Evolutionary conservation across 371 early-diverging fungal genomes (phyloP).

Genomic region (Fennellomyces sp.): DNA sequence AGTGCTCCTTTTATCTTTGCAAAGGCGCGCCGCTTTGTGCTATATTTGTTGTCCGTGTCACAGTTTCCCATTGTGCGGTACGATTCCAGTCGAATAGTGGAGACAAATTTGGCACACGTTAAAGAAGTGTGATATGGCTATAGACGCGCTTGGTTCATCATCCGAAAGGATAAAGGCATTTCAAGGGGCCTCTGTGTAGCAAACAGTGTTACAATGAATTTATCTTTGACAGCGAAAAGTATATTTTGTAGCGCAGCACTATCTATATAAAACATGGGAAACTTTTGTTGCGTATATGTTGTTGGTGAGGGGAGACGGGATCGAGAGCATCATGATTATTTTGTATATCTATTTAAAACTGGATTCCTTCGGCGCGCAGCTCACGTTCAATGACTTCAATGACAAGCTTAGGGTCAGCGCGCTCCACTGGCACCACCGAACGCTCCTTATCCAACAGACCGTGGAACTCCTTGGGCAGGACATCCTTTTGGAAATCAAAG

Average conservation of each 20-base stretch:
- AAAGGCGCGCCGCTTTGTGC: too few relatives aligned
- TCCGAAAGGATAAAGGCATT: too few relatives aligned
- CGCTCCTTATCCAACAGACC: constrained; percentile 74
- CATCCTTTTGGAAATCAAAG: constrained; percentile 65
- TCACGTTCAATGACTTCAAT: constrained; percentile 65
- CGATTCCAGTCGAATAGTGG: too few relatives aligned
- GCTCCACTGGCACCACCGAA: constrained; percentile 59
- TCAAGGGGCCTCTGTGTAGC: too few relatives aligned
- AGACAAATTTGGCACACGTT: too few relatives aligned
- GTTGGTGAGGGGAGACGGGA: background rate
- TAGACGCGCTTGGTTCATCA: background rate
- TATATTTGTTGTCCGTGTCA: too few relatives aligned
- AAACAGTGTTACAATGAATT: too few relatives aligned
- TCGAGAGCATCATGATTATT: too few relatives aligned
- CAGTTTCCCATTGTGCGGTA: too few relatives aligned
- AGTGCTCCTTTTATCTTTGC: too few relatives aligned
- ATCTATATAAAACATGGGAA: background rate
- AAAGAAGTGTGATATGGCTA: too few relatives aligned
- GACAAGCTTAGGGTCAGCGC: constrained; percentile 60
- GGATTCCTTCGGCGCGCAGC: constrained; percentile 47
- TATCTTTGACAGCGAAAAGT: background rate
- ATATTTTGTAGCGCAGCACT: background rate
- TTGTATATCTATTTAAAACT: constrained; percentile 29
- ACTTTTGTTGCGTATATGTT: background rate
- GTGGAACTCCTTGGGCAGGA: constrained; percentile 71